Base-by-base conservation (phyloP, 2,329 filamentous ascomycete genomes). In the Phialemonium atrogriseum region DNA sequence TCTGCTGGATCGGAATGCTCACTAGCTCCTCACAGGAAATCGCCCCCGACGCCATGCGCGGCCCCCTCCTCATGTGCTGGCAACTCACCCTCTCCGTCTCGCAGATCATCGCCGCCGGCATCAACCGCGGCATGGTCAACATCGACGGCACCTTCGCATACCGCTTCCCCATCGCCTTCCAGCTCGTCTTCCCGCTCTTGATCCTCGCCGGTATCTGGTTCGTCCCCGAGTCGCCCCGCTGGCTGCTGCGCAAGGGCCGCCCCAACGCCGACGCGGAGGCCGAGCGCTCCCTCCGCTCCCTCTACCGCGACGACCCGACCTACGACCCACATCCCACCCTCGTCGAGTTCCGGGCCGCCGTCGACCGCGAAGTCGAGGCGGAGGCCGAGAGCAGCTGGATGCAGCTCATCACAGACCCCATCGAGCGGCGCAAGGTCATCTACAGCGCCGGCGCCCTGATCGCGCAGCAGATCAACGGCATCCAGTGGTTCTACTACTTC, bases 401-500 rank as follows among this genome's bases (percentile, higher is more conserved):
- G 9, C 49, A 55, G 5, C 51, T 66, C 2, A 11, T 66, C 34
- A 52, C 42, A 0, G 61, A 68, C 24, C 63, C 62, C 0, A 48
- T 66, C 20, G 64, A 67, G 44, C 51, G 62, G 11, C 55, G 61
- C 18, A 69, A 68, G 44, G 47, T 66, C 10, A 46, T 68, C 14
- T 66, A 57, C 43, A 54, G 55, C 11, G 55, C 54, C 7, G 64
- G 63, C 9, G 62, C 59, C 14, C 48, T 67, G 36, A 50, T 62
- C 23, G 58, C 61, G 3, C 63, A 68, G 41, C 63, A 68, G 47
- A 62, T 68, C 48, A 62, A 62, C 48, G 62, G 64, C 13, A 66
- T 67, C 32, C 58, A 62, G 28, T 67, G 57, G 48, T 64, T 62
- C 41, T 63, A 64, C 44, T 56, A 54, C 30, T 64, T 58, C 19